Percentiles rank a stretch among this genome's conserved stretches.
Conservation (phyloP, 108 stramenopile genomes). For the Phaeodactylum tricornutum region DNA sequence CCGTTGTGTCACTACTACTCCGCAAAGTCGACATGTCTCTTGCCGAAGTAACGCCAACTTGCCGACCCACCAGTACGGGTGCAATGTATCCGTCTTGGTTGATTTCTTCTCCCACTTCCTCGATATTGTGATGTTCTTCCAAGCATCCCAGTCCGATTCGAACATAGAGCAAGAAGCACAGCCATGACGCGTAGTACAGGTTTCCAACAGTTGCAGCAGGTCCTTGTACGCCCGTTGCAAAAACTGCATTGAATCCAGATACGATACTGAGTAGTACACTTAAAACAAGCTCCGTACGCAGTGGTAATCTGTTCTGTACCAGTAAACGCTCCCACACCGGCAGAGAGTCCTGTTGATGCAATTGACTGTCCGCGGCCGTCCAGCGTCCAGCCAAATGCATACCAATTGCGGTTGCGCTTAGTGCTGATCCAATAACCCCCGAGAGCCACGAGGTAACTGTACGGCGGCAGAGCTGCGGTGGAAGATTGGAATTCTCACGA, state of each 20-base stretch:
- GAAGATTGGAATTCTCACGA: slow-evolving; percentile 2
- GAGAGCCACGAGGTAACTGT: slow-evolving; percentile 14
- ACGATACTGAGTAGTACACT: slow-evolving; percentile 12
- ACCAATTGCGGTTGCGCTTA: slow-evolving; percentile 19
- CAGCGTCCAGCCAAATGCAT: slow-evolving; percentile 16
- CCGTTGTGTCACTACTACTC: background rate
- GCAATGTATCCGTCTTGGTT: background rate
- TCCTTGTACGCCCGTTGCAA: slow-evolving; percentile 32
- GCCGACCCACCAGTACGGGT: background rate
- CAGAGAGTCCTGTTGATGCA: no score
- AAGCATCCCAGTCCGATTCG: slow-evolving; percentile 35
- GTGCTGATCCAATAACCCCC: slow-evolving; percentile 11
- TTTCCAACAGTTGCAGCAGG: slow-evolving; percentile 42
- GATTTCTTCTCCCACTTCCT: slow-evolving; percentile 6
- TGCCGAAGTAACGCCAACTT: background rate
- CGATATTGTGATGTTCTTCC: slow-evolving; percentile 29
- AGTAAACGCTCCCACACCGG: background rate
- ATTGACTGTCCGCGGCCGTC: no score
- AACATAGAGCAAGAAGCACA: slow-evolving; percentile 24
- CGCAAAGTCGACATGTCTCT: background rate
- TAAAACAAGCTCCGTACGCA: slow-evolving; percentile 21
- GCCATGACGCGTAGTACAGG: slow-evolving; percentile 38
- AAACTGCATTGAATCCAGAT: slow-evolving; percentile 28
- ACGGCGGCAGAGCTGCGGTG: slow-evolving; percentile 16
- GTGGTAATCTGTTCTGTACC: slow-evolving; percentile 1